A percentile compares a stretch with the other conserved stretches of the same genome.
Evolutionary conservation across 116 monocot species (phyloP).

Genomic region (Cymodocea nodosa): DNA sequence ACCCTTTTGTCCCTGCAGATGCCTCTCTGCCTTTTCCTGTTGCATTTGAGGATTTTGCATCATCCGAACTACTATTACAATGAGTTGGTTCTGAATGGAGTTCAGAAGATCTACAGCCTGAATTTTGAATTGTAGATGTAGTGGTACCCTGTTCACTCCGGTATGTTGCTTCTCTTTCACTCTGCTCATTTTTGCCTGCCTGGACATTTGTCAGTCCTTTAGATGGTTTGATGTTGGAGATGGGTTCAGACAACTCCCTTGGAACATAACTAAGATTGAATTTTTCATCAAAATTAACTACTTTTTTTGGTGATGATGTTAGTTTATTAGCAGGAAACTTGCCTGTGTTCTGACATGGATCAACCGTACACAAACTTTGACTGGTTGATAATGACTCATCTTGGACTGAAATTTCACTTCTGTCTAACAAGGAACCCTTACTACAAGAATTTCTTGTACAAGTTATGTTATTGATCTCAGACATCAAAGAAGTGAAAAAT

Average conservation of each 20-base stretch:
- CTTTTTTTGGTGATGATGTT: background rate
- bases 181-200: background rate
- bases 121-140: background rate
- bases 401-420: background rate
- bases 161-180: background rate
- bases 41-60: background rate
- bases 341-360: background rate
- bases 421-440: background rate
- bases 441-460: constrained; percentile 4
- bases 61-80: background rate
- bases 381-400: background rate
- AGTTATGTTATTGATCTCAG: background rate
- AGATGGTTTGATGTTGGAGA: background rate
- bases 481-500: background rate
- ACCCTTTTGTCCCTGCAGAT: too few species aligned
- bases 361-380: background rate
- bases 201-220: background rate
- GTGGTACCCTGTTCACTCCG: background rate
- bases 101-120: background rate
- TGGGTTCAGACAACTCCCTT: background rate
- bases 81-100: constrained; percentile 4
- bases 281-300: background rate
- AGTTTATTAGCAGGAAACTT: background rate
- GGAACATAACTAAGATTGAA: background rate
- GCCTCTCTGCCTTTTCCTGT: background rate